Conservation (phyloP, 2,329 filamentous ascomycete species). For the Apiospora hydei region DNA sequence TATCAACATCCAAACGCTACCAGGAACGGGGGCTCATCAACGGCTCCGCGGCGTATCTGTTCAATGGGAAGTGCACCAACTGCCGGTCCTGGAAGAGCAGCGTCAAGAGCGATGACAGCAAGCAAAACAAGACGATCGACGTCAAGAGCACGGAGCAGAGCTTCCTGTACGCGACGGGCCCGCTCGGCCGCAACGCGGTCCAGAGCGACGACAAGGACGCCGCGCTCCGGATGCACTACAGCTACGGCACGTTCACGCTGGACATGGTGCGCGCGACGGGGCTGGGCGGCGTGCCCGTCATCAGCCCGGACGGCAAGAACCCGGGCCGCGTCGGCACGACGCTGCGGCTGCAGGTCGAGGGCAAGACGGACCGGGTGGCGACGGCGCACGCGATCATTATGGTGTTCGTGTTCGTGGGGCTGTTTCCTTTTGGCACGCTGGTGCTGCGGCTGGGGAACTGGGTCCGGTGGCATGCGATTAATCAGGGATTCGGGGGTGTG, state of each 20-base stretch:
- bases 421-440: slow-evolving; percentile 64
- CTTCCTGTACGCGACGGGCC: slow-evolving; percentile 65
- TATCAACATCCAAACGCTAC: slow-evolving; percentile 52
- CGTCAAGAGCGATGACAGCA: slow-evolving; percentile 37
- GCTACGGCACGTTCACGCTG: slow-evolving; percentile 63
- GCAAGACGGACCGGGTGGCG: slow-evolving; percentile 47
- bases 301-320: slow-evolving; percentile 42
- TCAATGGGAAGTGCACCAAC: slow-evolving; percentile 60
- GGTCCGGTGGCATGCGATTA: slow-evolving; percentile 61
- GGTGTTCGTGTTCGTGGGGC: slow-evolving; percentile 60
- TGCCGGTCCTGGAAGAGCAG: slow-evolving; percentile 58
- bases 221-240: slow-evolving; percentile 58
- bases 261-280: slow-evolving; percentile 62
- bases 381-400: slow-evolving; percentile 59
- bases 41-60: slow-evolving; percentile 50
- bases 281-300: slow-evolving; percentile 48
- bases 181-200: slow-evolving; percentile 46
- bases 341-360: slow-evolving; percentile 38
- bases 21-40: slow-evolving; percentile 57
- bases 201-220: slow-evolving; percentile 52
- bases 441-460: slow-evolving; percentile 59
- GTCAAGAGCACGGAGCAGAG: slow-evolving; percentile 53
- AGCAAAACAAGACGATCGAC: slow-evolving; percentile 48
- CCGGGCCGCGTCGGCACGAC: slow-evolving; percentile 41
- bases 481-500: slow-evolving; percentile 58